phyloP scores from a whole-genome alignment of 768 basidiomycete species.

The Psilocybe tampanensis region DNA sequence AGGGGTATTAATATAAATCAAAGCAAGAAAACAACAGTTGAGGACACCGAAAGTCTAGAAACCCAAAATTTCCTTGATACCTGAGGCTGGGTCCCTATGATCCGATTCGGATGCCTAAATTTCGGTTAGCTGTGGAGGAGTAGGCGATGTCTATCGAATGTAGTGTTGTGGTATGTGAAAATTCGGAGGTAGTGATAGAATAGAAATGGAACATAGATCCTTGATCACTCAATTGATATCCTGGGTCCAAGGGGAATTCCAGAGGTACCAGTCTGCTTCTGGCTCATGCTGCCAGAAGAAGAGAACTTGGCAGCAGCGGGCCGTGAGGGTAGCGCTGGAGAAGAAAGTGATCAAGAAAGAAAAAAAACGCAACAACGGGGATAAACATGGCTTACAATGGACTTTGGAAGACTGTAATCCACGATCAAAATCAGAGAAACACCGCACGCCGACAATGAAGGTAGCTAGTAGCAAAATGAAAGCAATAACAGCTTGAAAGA shows the following conservation, averaged over 20 bases:
- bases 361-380: conserved; percentile 18
- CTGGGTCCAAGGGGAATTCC: conserved; percentile 62
- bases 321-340: conserved; percentile 48
- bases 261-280: conserved; percentile 50
- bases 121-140: not conserved
- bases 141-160: not conserved
- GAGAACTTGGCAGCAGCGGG: conserved; percentile 45
- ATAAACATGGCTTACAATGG: conserved; percentile 74
- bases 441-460: conserved; percentile 75
- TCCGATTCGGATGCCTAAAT: not conserved
- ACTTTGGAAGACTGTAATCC: conserved; percentile 77
- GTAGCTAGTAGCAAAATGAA: conserved; percentile 76
- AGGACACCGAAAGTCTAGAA: not conserved
- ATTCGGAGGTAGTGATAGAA: not conserved
- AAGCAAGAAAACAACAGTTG: not conserved
- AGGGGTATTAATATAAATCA: not conserved
- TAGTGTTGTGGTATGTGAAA: not conserved
- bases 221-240: conserved; percentile 72
- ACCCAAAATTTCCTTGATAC: not conserved
- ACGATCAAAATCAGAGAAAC: conserved; percentile 81
- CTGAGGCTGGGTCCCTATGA: not conserved
- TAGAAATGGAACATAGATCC: not conserved
- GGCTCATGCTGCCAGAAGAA: conserved; percentile 45
- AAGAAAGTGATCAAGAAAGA: conserved; percentile 22
- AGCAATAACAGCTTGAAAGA: conserved; percentile 63